Conservation (phyloP, 176 grass and related monocot species). For the Phragmites australis region DNA sequence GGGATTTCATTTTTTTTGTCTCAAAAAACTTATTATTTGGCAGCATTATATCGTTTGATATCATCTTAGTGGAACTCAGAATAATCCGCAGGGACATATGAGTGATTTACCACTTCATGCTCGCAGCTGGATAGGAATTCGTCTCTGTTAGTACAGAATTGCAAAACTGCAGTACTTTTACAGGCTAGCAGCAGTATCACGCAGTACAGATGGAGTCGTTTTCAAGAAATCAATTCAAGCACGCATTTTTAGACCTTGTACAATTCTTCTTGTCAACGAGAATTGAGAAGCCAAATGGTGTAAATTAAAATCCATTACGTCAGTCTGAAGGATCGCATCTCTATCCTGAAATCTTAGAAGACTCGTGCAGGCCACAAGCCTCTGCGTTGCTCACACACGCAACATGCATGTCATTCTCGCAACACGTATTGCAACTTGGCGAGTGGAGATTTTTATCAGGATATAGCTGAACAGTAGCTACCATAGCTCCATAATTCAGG, state of each 20-base stretch:
- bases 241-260: conserved; percentile 34
- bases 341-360: conserved; percentile 3
- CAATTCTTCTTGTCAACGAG: not conserved
- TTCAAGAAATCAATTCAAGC: conserved; percentile 41
- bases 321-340: conserved; percentile 19
- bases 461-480: conserved; percentile 13
- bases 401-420: conserved; percentile 1
- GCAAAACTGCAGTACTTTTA: not conserved
- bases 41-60: not conserved
- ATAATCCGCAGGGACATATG: no score
- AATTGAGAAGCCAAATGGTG: conserved; percentile 15
- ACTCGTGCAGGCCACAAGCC: conserved; percentile 55
- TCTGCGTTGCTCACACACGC: conserved; percentile 27
- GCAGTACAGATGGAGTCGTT: conserved; percentile 34
- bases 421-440: conserved; percentile 25
- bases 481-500: conserved; percentile 14
- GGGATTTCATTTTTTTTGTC: no score
- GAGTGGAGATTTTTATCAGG: conserved; percentile 32
- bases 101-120: not conserved
- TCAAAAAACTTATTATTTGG: no score
- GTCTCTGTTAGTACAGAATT: not conserved
- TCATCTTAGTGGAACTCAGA: not conserved
- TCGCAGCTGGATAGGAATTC: not conserved
- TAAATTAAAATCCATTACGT: conserved; percentile 19
- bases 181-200: not conserved